Evolutionary conservation across 768 basidiomycete species (phyloP).

Genomic region (Russula ochroleuca): DNA sequence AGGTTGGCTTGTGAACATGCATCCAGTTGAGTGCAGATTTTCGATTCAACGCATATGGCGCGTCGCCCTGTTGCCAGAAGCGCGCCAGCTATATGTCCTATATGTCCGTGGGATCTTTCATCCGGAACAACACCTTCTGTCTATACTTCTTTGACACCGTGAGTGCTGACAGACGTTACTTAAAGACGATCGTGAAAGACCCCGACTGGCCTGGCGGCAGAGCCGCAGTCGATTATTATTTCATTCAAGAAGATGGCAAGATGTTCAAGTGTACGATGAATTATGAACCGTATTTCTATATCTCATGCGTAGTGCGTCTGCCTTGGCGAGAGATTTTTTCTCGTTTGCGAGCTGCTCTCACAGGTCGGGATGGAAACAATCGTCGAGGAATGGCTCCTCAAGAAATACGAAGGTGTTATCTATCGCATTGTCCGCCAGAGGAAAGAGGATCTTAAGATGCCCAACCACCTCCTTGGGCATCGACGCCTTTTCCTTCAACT

Average conservation of each 20-base stretch:
- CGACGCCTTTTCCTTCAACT: constrained; percentile 84
- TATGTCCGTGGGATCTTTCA: not conserved
- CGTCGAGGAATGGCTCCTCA: constrained; percentile 94
- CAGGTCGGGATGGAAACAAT: constrained; percentile 81
- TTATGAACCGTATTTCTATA: constrained; percentile 93
- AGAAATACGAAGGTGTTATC: constrained; percentile 86
- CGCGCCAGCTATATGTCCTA: not conserved
- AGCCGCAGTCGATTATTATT: constrained; percentile 93
- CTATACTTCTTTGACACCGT: not conserved
- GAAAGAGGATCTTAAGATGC: constrained; percentile 92
- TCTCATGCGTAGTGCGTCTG: constrained; percentile 78
- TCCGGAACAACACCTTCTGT: not conserved
- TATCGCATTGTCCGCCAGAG: constrained; percentile 70
- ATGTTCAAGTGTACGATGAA: constrained; percentile 93
- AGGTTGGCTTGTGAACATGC: constrained; percentile 99
- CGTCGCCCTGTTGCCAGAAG: not conserved
- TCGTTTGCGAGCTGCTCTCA: constrained; percentile 5
- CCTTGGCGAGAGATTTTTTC: not conserved
- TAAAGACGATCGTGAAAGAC: constrained; percentile 81
- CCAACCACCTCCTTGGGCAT: constrained; percentile 97
- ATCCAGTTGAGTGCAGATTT: constrained; percentile 60
- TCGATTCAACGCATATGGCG: not conserved
- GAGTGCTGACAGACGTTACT: not conserved
- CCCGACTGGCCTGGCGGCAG: constrained; percentile 78
- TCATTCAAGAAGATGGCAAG: constrained; percentile 93